Percentiles rank a stretch among this genome's conserved stretches.
Evolutionary conservation across 352 stramenopile species (phyloP).

Genomic region (Pythium dissotocum): DNA sequence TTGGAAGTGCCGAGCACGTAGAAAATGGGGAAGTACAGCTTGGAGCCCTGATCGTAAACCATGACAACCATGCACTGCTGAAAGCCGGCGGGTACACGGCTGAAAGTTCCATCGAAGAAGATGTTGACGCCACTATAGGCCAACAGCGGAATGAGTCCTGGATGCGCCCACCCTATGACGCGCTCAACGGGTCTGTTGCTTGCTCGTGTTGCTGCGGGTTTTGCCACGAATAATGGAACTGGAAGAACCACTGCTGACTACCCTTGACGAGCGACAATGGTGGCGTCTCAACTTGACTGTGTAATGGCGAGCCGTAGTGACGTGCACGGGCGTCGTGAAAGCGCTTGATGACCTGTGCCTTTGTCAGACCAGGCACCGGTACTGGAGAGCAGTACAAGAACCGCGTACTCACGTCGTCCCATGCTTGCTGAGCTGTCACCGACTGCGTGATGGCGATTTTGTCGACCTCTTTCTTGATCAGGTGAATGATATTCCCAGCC

Average conservation of each 20-base stretch:
- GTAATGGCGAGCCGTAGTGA: not conserved
- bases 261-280: not conserved
- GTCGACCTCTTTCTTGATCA: not conserved
- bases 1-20: too few species aligned
- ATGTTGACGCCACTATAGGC: too few species aligned
- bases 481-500: not conserved
- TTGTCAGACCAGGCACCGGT: not conserved
- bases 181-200: too few species aligned
- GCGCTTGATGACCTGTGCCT: not conserved
- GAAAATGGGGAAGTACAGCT: too few species aligned
- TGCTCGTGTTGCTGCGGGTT: not conserved
- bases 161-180: too few species aligned
- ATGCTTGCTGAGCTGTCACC: not conserved
- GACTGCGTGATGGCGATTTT: not conserved
- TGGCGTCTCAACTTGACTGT: not conserved
- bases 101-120: too few species aligned
- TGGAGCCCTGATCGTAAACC: too few species aligned
- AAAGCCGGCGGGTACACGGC: too few species aligned
- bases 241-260: not conserved
- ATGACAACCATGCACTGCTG: too few species aligned
- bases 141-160: too few species aligned
- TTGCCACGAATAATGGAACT: not conserved
- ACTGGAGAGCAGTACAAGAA: not conserved
- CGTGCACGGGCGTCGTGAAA: not conserved
- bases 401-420: not conserved